phyloP scores from a whole-genome alignment of 305 asterid species.

The Rubia tinctorum region DNA sequence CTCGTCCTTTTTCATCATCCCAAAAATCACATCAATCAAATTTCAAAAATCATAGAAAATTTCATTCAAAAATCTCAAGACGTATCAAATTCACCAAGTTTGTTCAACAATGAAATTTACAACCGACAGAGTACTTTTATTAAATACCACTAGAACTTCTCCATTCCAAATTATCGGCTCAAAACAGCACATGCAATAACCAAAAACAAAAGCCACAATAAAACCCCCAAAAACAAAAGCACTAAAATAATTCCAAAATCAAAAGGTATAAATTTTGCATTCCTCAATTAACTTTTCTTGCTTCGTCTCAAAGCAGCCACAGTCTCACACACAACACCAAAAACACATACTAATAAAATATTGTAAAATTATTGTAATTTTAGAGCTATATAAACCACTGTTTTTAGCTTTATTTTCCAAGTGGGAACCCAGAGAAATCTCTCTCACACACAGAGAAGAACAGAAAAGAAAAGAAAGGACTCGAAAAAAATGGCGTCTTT shows the following conservation, averaged over 20 bases:
- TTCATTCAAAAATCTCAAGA: too few species aligned
- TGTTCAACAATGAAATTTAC: too few species aligned
- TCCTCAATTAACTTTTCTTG: neutral
- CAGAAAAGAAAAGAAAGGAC: constrained; percentile 21
- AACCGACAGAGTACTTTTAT: too few species aligned
- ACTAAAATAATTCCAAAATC: neutral
- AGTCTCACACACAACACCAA: neutral
- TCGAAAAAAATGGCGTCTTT: constrained; percentile 50
- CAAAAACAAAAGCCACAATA: neutral
- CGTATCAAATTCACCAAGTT: too few species aligned
- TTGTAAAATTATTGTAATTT: neutral
- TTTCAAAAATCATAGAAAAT: too few species aligned
- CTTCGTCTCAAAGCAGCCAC: neutral
- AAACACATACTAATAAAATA: neutral
- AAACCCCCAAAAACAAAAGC: neutral
- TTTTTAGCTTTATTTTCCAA: neutral
- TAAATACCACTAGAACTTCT: too few species aligned
- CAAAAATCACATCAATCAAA: too few species aligned
- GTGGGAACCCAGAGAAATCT: neutral
- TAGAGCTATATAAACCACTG: neutral
- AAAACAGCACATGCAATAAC: too few species aligned
- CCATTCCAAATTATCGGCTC: too few species aligned
- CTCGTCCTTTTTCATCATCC: too few species aligned
- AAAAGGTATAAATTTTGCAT: neutral
- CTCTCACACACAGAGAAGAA: neutral